Percentiles rank a stretch among this genome's conserved stretches.
phyloP scores from a whole-genome alignment of 2,329 filamentous ascomycete species.

The Mycosphaerella sp. region DNA sequence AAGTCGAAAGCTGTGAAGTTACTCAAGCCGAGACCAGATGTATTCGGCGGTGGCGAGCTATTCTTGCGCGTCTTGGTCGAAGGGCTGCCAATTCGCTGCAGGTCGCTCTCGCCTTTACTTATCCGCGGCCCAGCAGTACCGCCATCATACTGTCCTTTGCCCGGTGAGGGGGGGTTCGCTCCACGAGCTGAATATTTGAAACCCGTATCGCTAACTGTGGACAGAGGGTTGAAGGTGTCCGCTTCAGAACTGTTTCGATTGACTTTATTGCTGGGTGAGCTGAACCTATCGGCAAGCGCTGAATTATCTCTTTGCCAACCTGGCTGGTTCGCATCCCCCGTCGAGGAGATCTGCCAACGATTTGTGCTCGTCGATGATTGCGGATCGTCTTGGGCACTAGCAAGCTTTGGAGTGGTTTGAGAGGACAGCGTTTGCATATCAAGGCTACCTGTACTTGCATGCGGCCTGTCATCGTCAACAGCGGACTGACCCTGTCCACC shows the following conservation, averaged over 20 bases:
- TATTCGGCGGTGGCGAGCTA: constrained; percentile 2
- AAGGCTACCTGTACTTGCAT: not conserved
- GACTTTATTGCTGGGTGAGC: not conserved
- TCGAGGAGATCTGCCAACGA: too few species aligned
- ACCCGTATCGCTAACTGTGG: constrained; percentile 10
- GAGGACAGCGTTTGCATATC: not conserved
- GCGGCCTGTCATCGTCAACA: not conserved
- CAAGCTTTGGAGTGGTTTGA: not conserved
- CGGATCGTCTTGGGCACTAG: not conserved
- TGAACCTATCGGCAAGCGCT: not conserved
- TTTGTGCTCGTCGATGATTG: too few species aligned
- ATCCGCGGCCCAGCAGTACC: not conserved
- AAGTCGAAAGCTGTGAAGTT: constrained; percentile 18
- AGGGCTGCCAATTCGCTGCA: not conserved
- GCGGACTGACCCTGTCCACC: not conserved
- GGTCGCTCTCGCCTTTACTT: not conserved
- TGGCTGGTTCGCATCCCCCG: too few species aligned
- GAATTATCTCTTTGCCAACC: too few species aligned
- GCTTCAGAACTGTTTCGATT: too few species aligned
- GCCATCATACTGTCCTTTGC: too few species aligned
- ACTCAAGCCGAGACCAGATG: constrained; percentile 15
- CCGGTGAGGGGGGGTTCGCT: too few species aligned
- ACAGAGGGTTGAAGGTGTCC: constrained; percentile 4
- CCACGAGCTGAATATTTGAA: constrained; percentile 14
- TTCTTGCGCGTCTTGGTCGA: not conserved